Percentiles rank a stretch among this genome's conserved stretches.
These are phyloP conservation scores for Chlorella ohadii DNA, from an alignment of 139 green algal species.

Conservation along the genomic window DNA sequence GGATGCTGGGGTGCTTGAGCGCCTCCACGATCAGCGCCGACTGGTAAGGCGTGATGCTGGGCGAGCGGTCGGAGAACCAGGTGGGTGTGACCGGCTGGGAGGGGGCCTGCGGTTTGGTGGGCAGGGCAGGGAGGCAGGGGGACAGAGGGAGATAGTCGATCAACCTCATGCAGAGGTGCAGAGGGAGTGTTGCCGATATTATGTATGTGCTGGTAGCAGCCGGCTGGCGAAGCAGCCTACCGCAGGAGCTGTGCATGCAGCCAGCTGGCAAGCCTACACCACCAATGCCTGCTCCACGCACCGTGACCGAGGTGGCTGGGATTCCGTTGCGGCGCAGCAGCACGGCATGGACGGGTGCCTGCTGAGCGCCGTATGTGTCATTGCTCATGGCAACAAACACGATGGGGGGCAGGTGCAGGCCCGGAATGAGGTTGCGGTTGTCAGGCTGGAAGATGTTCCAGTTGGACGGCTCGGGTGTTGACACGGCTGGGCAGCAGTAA, in stretches of 20 bases:
- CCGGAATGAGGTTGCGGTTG: background rate
- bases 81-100: background rate
- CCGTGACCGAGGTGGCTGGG: background rate
- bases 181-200: no score
- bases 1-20: background rate
- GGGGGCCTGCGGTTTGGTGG: background rate
- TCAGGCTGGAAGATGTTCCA: no score
- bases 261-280: background rate
- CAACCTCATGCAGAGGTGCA: no score
- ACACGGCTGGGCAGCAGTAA: background rate
- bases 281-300: background rate
- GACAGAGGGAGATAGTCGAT: no score
- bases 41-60: background rate
- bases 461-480: no score
- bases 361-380: background rate
- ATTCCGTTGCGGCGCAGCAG: background rate
- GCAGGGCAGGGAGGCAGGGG: background rate
- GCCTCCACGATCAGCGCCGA: background rate
- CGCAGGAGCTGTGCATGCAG: no score
- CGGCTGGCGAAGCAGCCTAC: no score
- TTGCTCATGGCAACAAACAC: background rate
- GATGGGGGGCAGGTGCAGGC: background rate
- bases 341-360: background rate
- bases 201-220: no score
- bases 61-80: conserved; percentile 1